Evolutionary conservation across 2,329 filamentous ascomycete genomes (phyloP).

Genomic region (Plectosphaerella sp.): DNA sequence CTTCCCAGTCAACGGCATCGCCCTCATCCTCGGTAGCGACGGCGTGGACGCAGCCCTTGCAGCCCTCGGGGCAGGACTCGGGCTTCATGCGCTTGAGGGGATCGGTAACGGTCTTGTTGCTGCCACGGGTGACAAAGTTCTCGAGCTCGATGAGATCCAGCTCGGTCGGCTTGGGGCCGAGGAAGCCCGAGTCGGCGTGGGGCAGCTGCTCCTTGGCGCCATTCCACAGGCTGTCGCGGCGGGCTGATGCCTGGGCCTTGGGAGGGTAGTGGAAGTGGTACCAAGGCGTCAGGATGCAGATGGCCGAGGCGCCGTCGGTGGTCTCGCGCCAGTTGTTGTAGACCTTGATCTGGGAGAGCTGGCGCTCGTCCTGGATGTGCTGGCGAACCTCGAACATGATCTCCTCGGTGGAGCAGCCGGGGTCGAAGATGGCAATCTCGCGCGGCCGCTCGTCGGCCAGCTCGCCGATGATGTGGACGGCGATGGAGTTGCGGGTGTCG

Average conservation of each 20-base stretch:
- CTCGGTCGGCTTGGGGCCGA: conserved; percentile 15
- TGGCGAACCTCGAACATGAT: conserved; percentile 46
- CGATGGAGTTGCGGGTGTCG: conserved; percentile 68
- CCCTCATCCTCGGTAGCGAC: conserved; percentile 18
- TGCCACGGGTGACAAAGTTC: conserved; percentile 12
- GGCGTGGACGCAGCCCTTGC: conserved; percentile 38
- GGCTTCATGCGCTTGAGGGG: conserved; percentile 32
- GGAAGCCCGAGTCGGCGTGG: conserved; percentile 9
- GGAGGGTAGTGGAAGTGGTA: conserved; percentile 40
- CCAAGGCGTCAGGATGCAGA: conserved; percentile 48
- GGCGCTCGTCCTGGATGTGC: conserved; percentile 44
- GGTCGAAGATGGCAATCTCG: conserved; percentile 66
- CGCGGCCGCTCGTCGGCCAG: conserved; percentile 60
- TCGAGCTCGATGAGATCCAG: conserved; percentile 21
- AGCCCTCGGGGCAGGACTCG: conserved; percentile 40
- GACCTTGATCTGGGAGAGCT: conserved; percentile 56
- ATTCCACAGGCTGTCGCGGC: conserved; percentile 9
- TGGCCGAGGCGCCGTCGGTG: conserved; percentile 25
- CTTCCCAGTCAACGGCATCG: conserved; percentile 48
- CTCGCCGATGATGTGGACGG: conserved; percentile 62
- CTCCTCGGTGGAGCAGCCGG: conserved; percentile 50
- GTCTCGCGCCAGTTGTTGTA: conserved; percentile 28
- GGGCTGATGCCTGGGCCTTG: conserved; percentile 13
- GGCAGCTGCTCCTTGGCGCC: conserved; percentile 5
- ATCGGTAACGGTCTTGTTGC: conserved; percentile 34